Evolutionary conservation across 768 basidiomycete genomes (phyloP).

Genomic region (Pleurotus pulmonarius): DNA sequence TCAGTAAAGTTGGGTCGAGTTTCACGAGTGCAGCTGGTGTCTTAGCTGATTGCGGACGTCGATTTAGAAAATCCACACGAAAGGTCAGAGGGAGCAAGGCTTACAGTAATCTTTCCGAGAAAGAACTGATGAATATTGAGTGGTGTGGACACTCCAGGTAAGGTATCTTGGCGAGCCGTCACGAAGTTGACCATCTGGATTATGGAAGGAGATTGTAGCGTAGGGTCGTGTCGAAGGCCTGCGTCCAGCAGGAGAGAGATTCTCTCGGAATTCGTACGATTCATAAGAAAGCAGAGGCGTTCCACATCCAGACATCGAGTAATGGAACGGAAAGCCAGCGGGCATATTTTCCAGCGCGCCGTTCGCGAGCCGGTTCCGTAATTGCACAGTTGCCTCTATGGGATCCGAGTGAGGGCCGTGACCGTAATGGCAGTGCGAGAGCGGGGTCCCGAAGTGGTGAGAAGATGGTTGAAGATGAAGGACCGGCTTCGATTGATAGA

Average conservation of each 20-base stretch:
- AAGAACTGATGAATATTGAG: conserved; percentile 17
- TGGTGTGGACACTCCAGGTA: conserved; percentile 28
- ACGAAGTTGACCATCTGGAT: conserved; percentile 10
- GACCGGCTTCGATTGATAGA: conserved; percentile 6
- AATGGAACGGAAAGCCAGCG: conserved; percentile 33
- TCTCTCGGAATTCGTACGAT: conserved; percentile 32
- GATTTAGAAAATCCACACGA: background rate
- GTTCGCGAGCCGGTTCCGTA: conserved; percentile 27
- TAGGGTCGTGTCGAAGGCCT: conserved; percentile 17
- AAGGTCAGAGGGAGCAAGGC: conserved; percentile 7
- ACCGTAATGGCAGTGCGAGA: background rate
- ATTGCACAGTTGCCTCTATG: conserved; percentile 19
- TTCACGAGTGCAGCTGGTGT: conserved; percentile 32
- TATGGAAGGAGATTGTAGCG: conserved; percentile 25
- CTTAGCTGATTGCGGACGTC: conserved; percentile 16
- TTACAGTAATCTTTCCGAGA: conserved; percentile 21
- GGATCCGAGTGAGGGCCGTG: conserved; percentile 11
- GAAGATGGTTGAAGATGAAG: conserved; percentile 5
- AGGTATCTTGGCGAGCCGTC: conserved; percentile 14
- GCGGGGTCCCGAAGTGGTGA: conserved; percentile 1
- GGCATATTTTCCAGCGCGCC: conserved; percentile 27
- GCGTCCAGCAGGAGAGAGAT: conserved; percentile 14
- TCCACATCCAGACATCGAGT: conserved; percentile 18
- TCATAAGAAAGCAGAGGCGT: conserved; percentile 20
- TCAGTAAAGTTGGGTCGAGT: conserved; percentile 28